A percentile compares a stretch with the other conserved stretches of the same genome.
These are phyloP conservation scores for Fusarium anguioides DNA, from an alignment of 2,329 filamentous ascomycete species.

Conservation along the genomic window DNA sequence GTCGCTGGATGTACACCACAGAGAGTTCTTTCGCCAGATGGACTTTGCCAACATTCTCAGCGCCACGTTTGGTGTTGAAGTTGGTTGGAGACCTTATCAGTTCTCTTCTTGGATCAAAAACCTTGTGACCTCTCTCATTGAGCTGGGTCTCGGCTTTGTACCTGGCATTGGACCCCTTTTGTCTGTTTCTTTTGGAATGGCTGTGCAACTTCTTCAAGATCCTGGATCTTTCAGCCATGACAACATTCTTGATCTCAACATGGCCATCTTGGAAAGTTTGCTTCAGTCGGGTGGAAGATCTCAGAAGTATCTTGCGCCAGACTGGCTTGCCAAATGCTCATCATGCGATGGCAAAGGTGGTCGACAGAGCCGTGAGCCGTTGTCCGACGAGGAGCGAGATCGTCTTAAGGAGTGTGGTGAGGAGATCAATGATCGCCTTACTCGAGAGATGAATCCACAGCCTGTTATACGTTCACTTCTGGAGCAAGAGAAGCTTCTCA, in stretches of 20 bases:
- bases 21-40: conserved; percentile 3
- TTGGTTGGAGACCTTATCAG: conserved; percentile 17
- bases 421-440: conserved; percentile 2
- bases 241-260: not conserved
- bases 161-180: not conserved
- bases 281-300: not conserved
- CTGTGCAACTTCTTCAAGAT: not conserved
- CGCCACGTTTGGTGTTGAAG: conserved; percentile 8
- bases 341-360: not conserved
- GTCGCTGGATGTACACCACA: too few species aligned
- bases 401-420: not conserved
- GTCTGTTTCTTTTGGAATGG: conserved; percentile 8
- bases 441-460: not conserved
- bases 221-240: not conserved
- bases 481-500: not conserved
- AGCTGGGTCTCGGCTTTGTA: not conserved
- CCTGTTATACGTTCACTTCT: not conserved
- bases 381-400: not conserved
- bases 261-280: not conserved
- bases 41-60: conserved; percentile 6
- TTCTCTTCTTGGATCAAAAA: not conserved
- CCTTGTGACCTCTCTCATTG: not conserved
- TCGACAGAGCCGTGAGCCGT: rapidly evolving
- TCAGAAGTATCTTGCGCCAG: conserved; percentile 3
- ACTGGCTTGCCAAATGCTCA: not conserved